phyloP scores from a whole-genome alignment of 2,329 filamentous ascomycete genomes.

The Graphilbum ipis-grandicollis region DNA sequence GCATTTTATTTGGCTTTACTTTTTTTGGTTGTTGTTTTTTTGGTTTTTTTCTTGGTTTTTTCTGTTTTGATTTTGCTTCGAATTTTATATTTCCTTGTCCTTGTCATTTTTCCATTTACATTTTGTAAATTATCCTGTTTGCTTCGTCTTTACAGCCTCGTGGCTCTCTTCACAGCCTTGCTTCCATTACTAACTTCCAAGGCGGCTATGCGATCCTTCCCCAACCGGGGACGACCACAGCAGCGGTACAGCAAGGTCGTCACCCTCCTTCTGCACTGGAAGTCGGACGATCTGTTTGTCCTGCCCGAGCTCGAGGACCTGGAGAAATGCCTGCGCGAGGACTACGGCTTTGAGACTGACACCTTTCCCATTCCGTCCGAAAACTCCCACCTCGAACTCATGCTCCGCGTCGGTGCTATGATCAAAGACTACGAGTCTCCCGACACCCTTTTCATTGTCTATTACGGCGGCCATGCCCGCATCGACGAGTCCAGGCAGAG shows the following conservation, averaged over 20 bases:
- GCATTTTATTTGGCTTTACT: too few species aligned
- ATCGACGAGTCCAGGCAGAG: conserved; percentile 43
- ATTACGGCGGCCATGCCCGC: conserved; percentile 41
- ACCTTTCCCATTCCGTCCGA: conserved; percentile 40
- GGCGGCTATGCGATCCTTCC: conserved; percentile 38
- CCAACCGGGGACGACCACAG: conserved; percentile 32
- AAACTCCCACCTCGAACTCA: conserved; percentile 39
- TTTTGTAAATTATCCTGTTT: too few species aligned
- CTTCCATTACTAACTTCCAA: too few species aligned
- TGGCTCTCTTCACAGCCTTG: too few species aligned
- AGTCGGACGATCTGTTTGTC: conserved; percentile 39
- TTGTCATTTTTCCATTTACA: too few species aligned
- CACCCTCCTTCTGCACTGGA: conserved; percentile 38
- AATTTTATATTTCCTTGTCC: too few species aligned
- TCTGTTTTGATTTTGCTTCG: too few species aligned
- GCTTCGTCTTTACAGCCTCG: too few species aligned
- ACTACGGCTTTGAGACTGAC: conserved; percentile 39
- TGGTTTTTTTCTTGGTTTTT: too few species aligned
- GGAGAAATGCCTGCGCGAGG: conserved; percentile 33
- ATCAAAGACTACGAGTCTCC: conserved; percentile 35
- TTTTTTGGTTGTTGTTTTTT: too few species aligned
- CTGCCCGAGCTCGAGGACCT: conserved; percentile 39
- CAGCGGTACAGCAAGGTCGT: conserved; percentile 39
- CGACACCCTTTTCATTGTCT: conserved; percentile 38
- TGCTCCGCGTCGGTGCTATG: conserved; percentile 36